These are phyloP conservation scores for Nakazawaea holstii DNA, from an alignment of 805 yeast genomes.

Conservation along the genomic window DNA sequence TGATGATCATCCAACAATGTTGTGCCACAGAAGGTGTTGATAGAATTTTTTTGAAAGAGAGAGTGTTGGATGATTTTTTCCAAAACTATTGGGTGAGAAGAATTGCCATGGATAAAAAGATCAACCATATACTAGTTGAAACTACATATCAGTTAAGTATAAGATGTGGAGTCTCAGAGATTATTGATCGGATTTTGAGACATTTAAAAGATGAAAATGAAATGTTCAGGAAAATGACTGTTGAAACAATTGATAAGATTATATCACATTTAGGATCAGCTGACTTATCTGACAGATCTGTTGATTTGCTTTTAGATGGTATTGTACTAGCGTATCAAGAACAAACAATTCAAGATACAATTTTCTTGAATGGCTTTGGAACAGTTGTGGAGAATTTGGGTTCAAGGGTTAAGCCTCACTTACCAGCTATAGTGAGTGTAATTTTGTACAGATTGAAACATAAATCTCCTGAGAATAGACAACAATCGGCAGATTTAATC, in stretches of 20 bases:
- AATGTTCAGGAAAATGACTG: conserved; percentile 71
- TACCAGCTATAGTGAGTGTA: conserved; percentile 67
- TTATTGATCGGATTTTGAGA: conserved; percentile 51
- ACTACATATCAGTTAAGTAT: conserved; percentile 65
- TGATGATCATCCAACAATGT: conserved; percentile 63
- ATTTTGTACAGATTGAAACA: conserved; percentile 69
- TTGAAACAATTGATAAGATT: conserved; percentile 60
- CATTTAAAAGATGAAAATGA: conserved; percentile 80
- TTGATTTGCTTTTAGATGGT: conserved; percentile 74
- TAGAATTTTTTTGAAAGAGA: conserved; percentile 39
- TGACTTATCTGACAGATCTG: conserved; percentile 54
- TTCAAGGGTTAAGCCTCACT: conserved; percentile 58
- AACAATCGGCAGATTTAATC: conserved; percentile 79
- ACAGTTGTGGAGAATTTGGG: conserved; percentile 59
- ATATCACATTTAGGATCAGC: conserved; percentile 44
- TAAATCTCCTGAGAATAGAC: conserved; percentile 65
- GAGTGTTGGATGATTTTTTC: conserved; percentile 59
- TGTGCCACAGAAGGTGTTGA: conserved; percentile 57
- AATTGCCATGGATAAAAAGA: conserved; percentile 60
- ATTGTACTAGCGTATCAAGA: conserved; percentile 76
- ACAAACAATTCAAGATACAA: conserved; percentile 52
- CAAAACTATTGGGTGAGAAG: conserved; percentile 78
- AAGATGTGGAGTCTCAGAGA: conserved; percentile 58
- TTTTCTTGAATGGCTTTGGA: conserved; percentile 59
- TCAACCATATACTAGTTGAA: conserved; percentile 58